phyloP scores from a whole-genome alignment of 2,329 filamentous ascomycete species.

The Alternaria hordeiaustralica region DNA sequence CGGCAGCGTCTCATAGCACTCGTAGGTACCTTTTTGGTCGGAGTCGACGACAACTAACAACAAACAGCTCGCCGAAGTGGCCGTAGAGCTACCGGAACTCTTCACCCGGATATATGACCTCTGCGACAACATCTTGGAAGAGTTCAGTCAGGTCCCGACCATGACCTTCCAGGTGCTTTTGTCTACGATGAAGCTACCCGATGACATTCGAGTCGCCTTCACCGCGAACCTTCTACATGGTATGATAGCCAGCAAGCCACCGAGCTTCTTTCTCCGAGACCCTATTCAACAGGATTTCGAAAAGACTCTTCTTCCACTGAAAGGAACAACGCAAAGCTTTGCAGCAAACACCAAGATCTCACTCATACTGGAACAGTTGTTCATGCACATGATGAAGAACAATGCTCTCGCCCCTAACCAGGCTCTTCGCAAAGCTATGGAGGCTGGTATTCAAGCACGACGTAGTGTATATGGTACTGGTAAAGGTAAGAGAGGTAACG shows the following conservation, averaged over 20 bases:
- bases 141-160: conserved; percentile 65
- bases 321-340: conserved; percentile 34
- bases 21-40: conserved; percentile 40
- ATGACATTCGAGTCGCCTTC: conserved; percentile 57
- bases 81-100: conserved; percentile 48
- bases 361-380: conserved; percentile 43
- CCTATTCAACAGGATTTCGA: conserved; percentile 42
- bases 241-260: conserved; percentile 31
- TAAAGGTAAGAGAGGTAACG: conserved; percentile 52
- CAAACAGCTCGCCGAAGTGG: conserved; percentile 46
- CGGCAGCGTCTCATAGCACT: conserved; percentile 69
- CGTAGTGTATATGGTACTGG: conserved; percentile 52
- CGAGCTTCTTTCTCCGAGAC: conserved; percentile 30
- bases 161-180: conserved; percentile 64
- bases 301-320: conserved; percentile 29
- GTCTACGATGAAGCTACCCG: conserved; percentile 54
- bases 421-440: conserved; percentile 54
- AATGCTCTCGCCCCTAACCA: conserved; percentile 28
- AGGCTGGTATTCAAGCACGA: conserved; percentile 61
- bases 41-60: conserved; percentile 19
- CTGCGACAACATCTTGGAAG: conserved; percentile 65
- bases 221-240: conserved; percentile 41
- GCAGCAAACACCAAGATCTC: conserved; percentile 45
- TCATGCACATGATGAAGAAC: conserved; percentile 37
- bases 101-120: conserved; percentile 63